Conservation (phyloP, 768 basidiomycete genomes). For the Tricholoma furcatifolium region DNA sequence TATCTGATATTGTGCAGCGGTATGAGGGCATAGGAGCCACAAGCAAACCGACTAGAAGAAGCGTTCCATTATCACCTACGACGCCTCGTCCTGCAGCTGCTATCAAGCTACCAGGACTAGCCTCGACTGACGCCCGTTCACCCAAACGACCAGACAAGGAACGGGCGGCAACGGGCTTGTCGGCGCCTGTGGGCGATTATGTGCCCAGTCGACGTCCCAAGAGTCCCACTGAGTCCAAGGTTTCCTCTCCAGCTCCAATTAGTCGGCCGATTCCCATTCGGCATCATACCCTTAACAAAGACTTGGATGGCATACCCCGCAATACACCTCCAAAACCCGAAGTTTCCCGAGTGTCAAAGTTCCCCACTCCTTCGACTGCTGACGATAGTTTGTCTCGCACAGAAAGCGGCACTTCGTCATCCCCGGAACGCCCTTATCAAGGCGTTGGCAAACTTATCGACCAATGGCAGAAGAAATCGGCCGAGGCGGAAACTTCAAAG, state of each 20-base stretch:
- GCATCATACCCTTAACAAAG: conserved; percentile 11
- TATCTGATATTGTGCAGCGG: conserved; percentile 82
- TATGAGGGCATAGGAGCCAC: conserved; percentile 67
- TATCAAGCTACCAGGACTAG: conserved; percentile 7
- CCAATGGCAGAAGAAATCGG: conserved; percentile 84
- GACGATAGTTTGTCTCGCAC: conserved; percentile 15
- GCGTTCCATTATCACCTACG: conserved; percentile 31
- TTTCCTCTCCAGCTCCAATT: not conserved
- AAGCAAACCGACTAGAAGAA: conserved; percentile 25
- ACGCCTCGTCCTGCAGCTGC: conserved; percentile 17
- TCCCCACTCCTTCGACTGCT: conserved; percentile 18
- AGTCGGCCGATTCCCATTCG: conserved; percentile 12
- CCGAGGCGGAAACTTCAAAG: conserved; percentile 47
- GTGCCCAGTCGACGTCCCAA: conserved; percentile 5
- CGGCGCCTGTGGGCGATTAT: conserved; percentile 6
- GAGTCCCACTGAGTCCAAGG: conserved; percentile 7
- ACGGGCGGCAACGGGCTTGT: not conserved
- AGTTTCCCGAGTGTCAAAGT: conserved; percentile 12
- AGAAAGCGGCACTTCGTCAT: conserved; percentile 46
- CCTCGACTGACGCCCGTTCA: conserved; percentile 13
- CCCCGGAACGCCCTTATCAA: conserved; percentile 76
- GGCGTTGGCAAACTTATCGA: conserved; percentile 86
- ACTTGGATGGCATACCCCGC: conserved; percentile 21
- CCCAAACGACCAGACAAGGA: conserved; percentile 13
- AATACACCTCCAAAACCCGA: conserved; percentile 29